These are phyloP conservation scores for Ganoderma sp. DNA, from an alignment of 1,284 basidiomycete species.

Conservation along the genomic window DNA sequence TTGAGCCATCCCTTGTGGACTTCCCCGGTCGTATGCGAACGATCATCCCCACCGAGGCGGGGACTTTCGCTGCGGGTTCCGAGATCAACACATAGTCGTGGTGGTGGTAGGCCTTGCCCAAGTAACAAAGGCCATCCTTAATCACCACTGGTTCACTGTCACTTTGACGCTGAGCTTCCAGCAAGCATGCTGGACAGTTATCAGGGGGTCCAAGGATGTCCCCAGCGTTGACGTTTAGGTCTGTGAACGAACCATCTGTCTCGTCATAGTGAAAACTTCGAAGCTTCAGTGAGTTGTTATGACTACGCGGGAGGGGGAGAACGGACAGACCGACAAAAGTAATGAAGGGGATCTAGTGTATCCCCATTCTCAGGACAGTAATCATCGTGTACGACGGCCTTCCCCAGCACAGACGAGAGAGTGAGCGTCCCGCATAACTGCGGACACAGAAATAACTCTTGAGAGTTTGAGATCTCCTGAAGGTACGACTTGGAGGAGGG, in stretches of 20 bases:
- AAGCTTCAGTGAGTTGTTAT: not conserved
- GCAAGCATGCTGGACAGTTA: slow-evolving; percentile 58
- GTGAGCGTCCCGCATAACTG: slow-evolving; percentile 52
- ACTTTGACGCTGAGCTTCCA: slow-evolving; percentile 39
- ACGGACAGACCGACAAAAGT: slow-evolving; percentile 61
- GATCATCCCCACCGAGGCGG: slow-evolving; percentile 11
- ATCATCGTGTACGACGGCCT: slow-evolving; percentile 47
- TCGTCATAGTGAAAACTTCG: slow-evolving; percentile 35
- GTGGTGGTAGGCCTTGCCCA: slow-evolving; percentile 35
- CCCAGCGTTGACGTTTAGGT: slow-evolving; percentile 29
- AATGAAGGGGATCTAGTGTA: slow-evolving; percentile 43
- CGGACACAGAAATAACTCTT: slow-evolving; percentile 64
- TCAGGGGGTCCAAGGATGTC: slow-evolving; percentile 44
- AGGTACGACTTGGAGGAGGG: slow-evolving; percentile 65
- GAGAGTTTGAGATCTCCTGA: slow-evolving; percentile 60
- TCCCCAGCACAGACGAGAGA: slow-evolving; percentile 45
- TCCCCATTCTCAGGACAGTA: not conserved
- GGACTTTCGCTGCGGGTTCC: not conserved
- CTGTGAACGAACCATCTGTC: slow-evolving; percentile 42
- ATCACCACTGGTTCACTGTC: slow-evolving; percentile 36
- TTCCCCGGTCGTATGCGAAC: not conserved
- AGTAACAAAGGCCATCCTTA: slow-evolving; percentile 49
- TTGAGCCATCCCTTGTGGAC: not conserved
- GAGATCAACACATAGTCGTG: slow-evolving; percentile 2
- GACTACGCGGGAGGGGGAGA: not conserved